Conservation (phyloP, 2,329 filamentous ascomycete genomes). For the Xylaria digitata region DNA sequence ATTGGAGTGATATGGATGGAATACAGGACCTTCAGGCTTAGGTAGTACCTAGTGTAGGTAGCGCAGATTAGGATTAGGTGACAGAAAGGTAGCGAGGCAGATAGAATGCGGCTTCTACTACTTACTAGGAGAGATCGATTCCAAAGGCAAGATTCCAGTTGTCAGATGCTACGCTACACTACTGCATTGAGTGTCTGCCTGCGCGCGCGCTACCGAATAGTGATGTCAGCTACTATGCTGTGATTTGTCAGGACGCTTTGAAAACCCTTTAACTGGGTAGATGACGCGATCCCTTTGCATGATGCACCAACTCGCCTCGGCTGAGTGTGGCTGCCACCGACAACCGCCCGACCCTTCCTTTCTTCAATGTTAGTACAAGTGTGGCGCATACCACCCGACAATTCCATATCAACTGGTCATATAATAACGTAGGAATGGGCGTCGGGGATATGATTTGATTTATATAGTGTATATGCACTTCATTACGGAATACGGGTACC, state of each 20-base stretch:
- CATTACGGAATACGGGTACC: too few species aligned
- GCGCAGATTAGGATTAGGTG: conserved; percentile 4
- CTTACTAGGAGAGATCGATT: neutral
- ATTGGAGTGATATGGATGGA: conserved; percentile 23
- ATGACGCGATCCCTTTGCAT: conserved; percentile 41
- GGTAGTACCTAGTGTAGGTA: neutral
- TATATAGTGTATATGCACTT: too few species aligned
- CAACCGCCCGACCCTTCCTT: conserved; percentile 29
- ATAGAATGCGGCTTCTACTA: conserved; percentile 1
- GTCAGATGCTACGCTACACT: conserved; percentile 1
- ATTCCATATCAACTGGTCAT: conserved; percentile 23
- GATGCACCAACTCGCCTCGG: conserved; percentile 31
- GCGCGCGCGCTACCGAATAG: conserved; percentile 3
- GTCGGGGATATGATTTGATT: neutral
- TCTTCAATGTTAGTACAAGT: neutral
- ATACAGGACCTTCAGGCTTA: neutral
- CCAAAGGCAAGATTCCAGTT: neutral
- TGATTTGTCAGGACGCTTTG: conserved; percentile 40
- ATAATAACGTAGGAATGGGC: too few species aligned
- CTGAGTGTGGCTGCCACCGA: conserved; percentile 33
- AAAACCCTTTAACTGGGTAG: neutral
- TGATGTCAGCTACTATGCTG: conserved; percentile 34
- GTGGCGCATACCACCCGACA: conserved; percentile 12
- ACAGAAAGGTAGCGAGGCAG: too few species aligned
- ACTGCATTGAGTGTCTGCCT: neutral